Evolutionary conservation across 192 early-diverging fungal genomes (phyloP), one percentile per base, ranked within the genome.

Genomic region (Tieghemiomyces parasiticus): DNA sequence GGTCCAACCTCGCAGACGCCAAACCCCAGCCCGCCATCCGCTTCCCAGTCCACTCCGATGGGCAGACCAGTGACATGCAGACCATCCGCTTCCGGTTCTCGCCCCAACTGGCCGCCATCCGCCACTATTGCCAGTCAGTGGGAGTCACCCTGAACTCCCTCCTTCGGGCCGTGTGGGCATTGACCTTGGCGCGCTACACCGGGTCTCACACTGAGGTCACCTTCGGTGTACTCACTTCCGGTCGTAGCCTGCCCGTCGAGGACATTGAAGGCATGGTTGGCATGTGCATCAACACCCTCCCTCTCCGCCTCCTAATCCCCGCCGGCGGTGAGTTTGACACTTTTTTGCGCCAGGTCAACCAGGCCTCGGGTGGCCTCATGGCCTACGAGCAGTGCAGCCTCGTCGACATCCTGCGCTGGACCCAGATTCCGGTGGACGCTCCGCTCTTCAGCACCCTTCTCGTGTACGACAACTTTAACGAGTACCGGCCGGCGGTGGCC

Each of bases 331-430:
- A 25, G 14, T 4, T 54, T 25, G 8, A 1, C 28, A 20, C 24
- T 0, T 54, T 25, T 25, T 6, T 54, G 26, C 24, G 19, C 20
- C 8, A 16, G 4, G 6, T 54, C 1, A 16, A 28, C 28, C 28
- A 54, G 28, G 28, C 26, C 26, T 54, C 52, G 9, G 32, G 29
- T 10, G 29, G 19, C 14, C 28, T 54, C 29, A 32, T 54, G 32
- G 24, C 28, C 1, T 30, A 30, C 6, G 52, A 54, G 32, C 52
- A 54, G 4, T 20, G 28, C 28, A 54, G 28, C 20, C 52, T 54
- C 9, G 52, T 54, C 4, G 52, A 54, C 20, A 54, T 54, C 29
- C 26, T 32, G 32, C 52, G 32, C 52, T 54, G 52, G 52, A 6
- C 52, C 9, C 29, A 32, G 28, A 9, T 54, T 6, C 29, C 28